A percentile compares a stretch with the other conserved stretches of the same genome.
Conservation (phyloP, 257 asterid genomes). For the Nicotiana sylvestris region DNA sequence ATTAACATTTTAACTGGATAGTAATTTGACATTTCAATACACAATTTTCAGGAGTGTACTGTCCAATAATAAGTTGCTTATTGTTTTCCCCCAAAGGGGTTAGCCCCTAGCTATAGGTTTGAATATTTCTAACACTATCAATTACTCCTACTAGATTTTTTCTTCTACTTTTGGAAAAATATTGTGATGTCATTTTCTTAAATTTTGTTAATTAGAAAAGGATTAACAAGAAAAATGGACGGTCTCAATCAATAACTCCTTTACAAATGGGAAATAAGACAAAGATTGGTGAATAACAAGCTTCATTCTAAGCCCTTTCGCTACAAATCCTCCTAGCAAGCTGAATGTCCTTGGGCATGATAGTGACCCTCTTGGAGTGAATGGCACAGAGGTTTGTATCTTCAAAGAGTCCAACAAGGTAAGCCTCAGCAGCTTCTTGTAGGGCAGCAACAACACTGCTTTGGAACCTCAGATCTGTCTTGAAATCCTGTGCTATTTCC, state of each 20-base stretch:
- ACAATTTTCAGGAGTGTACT: conserved; percentile 12
- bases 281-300: conserved; percentile 16
- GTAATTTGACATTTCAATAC: conserved; percentile 17
- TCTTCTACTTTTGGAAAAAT: not conserved
- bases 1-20: conserved; percentile 4
- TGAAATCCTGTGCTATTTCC: too few species aligned
- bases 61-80: conserved; percentile 17
- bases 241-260: conserved; percentile 33
- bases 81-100: not conserved
- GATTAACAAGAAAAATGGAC: conserved; percentile 17
- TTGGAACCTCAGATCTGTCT: too few species aligned
- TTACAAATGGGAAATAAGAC: conserved; percentile 27
- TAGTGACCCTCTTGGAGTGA: too few species aligned
- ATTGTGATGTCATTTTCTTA: not conserved
- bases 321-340: too few species aligned
- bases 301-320: too few species aligned
- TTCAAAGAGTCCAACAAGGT: too few species aligned
- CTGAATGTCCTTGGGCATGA: too few species aligned
- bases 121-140: conserved; percentile 16
- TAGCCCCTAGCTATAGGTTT: not conserved
- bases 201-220: conserved; percentile 29
- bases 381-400: too few species aligned
- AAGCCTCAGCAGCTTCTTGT: too few species aligned
- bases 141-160: not conserved
- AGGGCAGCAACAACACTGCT: too few species aligned